Base-by-base conservation (phyloP, 1,284 basidiomycete species). In the Cryptococcus sp. region DNA sequence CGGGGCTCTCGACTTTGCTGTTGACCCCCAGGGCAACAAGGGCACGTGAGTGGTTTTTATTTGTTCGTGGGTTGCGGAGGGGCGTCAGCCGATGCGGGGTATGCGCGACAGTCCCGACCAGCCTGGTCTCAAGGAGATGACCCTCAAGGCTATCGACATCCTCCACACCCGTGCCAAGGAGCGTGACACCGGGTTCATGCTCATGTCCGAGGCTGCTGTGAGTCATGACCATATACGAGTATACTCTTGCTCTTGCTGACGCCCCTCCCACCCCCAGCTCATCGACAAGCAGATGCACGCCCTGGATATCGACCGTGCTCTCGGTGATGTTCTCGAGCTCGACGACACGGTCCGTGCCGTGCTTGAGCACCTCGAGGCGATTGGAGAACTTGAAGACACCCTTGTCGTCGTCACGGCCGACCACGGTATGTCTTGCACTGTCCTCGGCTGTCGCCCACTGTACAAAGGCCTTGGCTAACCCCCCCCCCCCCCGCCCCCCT, bases 61-160 rank as follows among this genome's bases (percentile, higher is more conserved):
- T 4, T 13, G 12, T 7, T 16, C 23, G 20, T 11, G 3, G 21
- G 20, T 4, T 36, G 35, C 12, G 5, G 11, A 5, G 20, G 16
- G 47, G n/a, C n/a, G n/a, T n/a, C n/a, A 33, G 28, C 28, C 9
- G 28, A 33, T 33, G 28, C 28, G 28, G 9, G 9, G 28, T 33
- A 33, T 33, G 28, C 20, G 33, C 20, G 33, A 15, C 3, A 57
- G 55, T n/a, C 62, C 65, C 46, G 75, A 78, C 65, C 71, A 72
- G 50, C 77, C 78, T 2, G 77, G 78, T 24, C 70, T 79, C 51
- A 78, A 76, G 60, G 72, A 79, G n/a, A 78, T 79, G 77, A 79
- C 78, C 24, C 61, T 77, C 56, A 78, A 78, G 63, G 77, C 78
- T 4, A 71, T 79, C 48, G 77, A 78, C 59, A 77, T 79, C 43